phyloP scores from a whole-genome alignment of 1,139 yeast genomes.

The Blastobotrys persicus region DNA sequence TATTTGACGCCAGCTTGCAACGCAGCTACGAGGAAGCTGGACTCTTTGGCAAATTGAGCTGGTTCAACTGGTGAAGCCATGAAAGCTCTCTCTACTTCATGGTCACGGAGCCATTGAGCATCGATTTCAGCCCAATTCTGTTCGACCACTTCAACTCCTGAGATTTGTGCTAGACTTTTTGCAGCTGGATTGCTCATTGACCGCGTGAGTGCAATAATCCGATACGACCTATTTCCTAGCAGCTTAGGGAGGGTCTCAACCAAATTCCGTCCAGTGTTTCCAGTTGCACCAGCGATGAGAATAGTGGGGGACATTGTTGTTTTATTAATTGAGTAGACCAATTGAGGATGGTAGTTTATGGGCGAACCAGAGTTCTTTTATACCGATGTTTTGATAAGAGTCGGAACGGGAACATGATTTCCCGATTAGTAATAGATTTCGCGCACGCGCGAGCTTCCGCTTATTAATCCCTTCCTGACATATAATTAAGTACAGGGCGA shows the following conservation, averaged over 20 bases:
- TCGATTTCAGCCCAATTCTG: not conserved
- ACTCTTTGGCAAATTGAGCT: not conserved
- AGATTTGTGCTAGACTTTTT: not conserved
- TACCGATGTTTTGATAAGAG: no score
- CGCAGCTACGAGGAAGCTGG: not conserved
- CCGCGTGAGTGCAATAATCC: not conserved
- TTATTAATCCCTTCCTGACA: no score
- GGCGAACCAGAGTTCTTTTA: no score
- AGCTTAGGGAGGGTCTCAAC: slow-evolving; percentile 2
- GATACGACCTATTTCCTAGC: not conserved
- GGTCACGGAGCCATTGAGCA: not conserved
- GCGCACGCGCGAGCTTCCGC: no score
- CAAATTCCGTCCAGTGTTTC: not conserved
- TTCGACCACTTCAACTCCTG: not conserved
- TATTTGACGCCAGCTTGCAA: slow-evolving; percentile 1
- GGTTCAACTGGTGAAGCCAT: not conserved
- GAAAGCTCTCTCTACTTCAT: not conserved
- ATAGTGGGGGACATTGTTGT: not conserved
- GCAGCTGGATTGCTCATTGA: not conserved
- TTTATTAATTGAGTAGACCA: no score
- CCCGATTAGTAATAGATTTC: no score
- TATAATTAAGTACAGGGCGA: no score
- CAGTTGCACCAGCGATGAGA: slow-evolving; percentile 1
- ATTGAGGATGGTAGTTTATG: no score
- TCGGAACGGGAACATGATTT: no score